phyloP scores from a whole-genome alignment of 345 rosid genomes.

The Erodium maritimum region DNA sequence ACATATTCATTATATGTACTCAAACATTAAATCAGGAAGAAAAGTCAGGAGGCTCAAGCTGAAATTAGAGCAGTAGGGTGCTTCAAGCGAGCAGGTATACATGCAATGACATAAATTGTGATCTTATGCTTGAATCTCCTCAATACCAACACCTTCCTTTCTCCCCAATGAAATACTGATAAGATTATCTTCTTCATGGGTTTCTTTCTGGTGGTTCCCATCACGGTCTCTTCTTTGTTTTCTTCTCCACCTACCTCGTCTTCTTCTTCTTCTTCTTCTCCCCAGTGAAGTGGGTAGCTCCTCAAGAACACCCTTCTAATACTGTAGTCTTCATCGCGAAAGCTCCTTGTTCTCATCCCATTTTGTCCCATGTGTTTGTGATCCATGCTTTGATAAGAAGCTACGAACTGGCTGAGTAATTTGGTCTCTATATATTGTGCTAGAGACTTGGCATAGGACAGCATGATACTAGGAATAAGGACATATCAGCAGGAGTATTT shows the following conservation, averaged over 20 bases:
- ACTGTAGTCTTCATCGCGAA: conserved; percentile 32
- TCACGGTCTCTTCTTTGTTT: conserved; percentile 8
- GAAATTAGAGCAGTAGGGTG: conserved; percentile 18
- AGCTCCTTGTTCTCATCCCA: conserved; percentile 23
- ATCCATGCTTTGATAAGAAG: conserved; percentile 11
- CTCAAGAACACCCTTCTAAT: conserved; percentile 36
- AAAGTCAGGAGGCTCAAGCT: conserved; percentile 12
- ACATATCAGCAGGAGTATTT: conserved; percentile 9
- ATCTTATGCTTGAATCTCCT: conserved; percentile 35
- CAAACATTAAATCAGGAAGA: conserved; percentile 4
- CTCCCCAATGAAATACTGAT: conserved; percentile 31
- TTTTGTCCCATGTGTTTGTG: conserved; percentile 13
- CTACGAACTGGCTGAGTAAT: not conserved
- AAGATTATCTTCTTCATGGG: conserved; percentile 26
- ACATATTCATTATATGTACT: conserved; percentile 8
- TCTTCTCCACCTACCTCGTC: conserved; percentile 7
- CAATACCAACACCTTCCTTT: conserved; percentile 24
- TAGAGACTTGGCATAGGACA: conserved; percentile 2
- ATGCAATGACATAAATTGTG: conserved; percentile 23
- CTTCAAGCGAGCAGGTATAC: conserved; percentile 21
- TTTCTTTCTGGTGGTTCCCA: conserved; percentile 12
- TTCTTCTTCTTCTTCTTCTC: conserved; percentile 19
- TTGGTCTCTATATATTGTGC: conserved; percentile 5
- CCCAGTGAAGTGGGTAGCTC: conserved; percentile 49
- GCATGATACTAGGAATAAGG: conserved; percentile 1